phyloP scores from a whole-genome alignment of 176 grass and related monocot species.

The Typha latifolia region DNA sequence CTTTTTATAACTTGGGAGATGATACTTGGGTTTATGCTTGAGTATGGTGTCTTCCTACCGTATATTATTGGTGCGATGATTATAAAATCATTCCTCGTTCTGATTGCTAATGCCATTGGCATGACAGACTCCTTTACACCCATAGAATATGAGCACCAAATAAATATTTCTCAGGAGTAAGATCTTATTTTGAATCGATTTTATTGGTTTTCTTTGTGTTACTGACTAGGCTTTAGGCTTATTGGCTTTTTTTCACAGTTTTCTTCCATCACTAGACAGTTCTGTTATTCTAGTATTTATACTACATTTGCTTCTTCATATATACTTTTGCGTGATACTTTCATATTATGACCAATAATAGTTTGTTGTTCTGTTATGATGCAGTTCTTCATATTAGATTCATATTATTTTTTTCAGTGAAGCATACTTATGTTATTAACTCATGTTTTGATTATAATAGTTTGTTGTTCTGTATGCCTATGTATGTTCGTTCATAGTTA shows the following conservation, averaged over 20 bases:
- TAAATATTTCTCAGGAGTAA: background rate
- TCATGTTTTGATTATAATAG: no score
- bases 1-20: background rate
- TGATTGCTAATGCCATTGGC: conserved; percentile 23
- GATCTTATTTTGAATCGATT: no score
- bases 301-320: background rate
- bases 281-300: background rate
- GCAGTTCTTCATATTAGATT: background rate
- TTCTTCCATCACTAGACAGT: no score
- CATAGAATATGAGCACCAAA: conserved; percentile 73
- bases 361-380: background rate
- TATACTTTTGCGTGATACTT: no score
- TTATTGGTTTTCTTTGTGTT: no score
- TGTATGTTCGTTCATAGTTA: no score
- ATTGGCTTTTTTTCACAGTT: no score
- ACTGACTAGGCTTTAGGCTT: no score
- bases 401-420: no score
- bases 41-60: background rate
- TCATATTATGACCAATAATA: background rate
- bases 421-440: no score
- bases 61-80: conserved; percentile 19
- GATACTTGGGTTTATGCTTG: conserved; percentile 7
- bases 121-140: conserved; percentile 55
- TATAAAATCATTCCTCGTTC: conserved; percentile 59
- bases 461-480: background rate